Evolutionary conservation across 345 rosid genomes (phyloP).

Genomic region (Noccaea bulbosa): DNA sequence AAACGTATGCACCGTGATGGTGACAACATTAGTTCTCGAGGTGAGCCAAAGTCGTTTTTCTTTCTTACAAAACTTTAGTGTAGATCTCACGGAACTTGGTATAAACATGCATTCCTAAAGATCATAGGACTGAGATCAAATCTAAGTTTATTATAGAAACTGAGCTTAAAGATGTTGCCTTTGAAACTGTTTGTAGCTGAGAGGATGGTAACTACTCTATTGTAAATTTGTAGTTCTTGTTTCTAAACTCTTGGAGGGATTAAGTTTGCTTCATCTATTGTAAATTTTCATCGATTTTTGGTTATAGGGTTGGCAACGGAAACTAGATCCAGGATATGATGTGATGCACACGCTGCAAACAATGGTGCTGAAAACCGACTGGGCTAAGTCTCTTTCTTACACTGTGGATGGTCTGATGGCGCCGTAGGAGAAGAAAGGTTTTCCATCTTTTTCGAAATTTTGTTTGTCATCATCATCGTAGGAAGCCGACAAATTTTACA

Average conservation of each 20-base stretch:
- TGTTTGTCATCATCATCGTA: conserved; percentile 40
- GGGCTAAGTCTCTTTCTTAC: conserved; percentile 96
- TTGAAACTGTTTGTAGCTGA: conserved; percentile 12
- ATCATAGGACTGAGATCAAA: not conserved
- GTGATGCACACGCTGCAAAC: conserved; percentile 92
- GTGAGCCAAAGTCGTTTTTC: conserved; percentile 48
- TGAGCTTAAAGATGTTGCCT: not conserved
- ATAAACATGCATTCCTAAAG: conserved; percentile 9
- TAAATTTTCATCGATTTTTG: not conserved
- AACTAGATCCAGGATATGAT: conserved; percentile 86
- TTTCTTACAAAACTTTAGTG: conserved; percentile 2
- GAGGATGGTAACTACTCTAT: conserved; percentile 2
- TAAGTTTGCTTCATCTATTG: conserved; percentile 10
- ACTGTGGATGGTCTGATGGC: conserved; percentile 97
- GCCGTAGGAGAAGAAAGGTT: conserved; percentile 53
- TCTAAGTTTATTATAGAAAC: not conserved
- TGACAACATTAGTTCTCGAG: conserved; percentile 98
- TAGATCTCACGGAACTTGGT: conserved; percentile 16
- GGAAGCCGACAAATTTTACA: conserved; percentile 22
- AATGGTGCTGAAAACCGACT: conserved; percentile 79
- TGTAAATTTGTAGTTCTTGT: not conserved
- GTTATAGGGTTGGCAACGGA: conserved; percentile 95
- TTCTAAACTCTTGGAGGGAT: conserved; percentile 4
- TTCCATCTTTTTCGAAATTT: conserved; percentile 24
- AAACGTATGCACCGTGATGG: conserved; percentile 96